Base-by-base conservation (phyloP, 257 asterid species). In the Ligustrum vulgare region DNA sequence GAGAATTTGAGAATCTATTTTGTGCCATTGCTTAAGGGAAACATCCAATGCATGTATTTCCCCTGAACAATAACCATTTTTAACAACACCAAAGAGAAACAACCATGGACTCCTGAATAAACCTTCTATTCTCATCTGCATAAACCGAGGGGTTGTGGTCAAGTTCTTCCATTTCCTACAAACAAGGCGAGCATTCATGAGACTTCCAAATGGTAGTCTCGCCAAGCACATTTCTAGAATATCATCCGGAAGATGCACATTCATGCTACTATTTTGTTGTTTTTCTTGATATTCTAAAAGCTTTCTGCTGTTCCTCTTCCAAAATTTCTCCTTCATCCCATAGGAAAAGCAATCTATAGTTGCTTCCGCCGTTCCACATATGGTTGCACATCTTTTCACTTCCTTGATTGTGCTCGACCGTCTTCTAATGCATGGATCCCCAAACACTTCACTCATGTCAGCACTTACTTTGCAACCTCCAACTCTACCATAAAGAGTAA, bases 381-480 rank as follows among this genome's bases (percentile, higher is more conserved):
- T 77, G 0, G 81, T 25, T 5, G 73, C 28, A 33, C 81, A 84
- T 13, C 84, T 84, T 84, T 86, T 91, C 5, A 81, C 89, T 75
- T 88, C 98, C 73, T 88, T 95, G 75, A 88, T 88, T 4, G 91
- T 85, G 80, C 84, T 91, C 7, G 92, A 92, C 47, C 91, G 80
- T 73, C 96, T 89, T 77, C 96, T 79, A 69, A 80, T 82, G 20
- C 88, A 69, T 3, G 83, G 86, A 68, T 89, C 91, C 69, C 86
- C 91, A 25, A 75, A 64, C 58, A 90, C 94, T 72, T 91, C 98
- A 18, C 92, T 83, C 28, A 86, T 90, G 68, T 95, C 97, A 60
- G 96, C 98, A 64, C 93, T 89, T 34, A 95, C 97, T 88, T 86
- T 93, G 91, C 99, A 95, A 66, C 98, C 97, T 49, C 99, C 97